Conservation (phyloP, 495 filamentous ascomycete genomes). For the Penicillium macrosclerotiorum region DNA sequence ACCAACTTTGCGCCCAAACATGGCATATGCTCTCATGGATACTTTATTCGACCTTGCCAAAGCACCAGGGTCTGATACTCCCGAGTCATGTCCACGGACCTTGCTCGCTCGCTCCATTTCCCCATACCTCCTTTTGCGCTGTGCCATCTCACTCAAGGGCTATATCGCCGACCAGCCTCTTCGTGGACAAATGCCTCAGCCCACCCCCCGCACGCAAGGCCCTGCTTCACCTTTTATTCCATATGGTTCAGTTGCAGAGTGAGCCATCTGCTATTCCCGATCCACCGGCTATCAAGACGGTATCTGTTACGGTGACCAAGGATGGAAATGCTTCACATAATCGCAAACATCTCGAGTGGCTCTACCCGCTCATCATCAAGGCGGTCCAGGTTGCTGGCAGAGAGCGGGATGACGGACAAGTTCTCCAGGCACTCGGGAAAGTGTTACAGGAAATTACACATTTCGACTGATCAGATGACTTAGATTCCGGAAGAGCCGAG, state of each 20-base stretch:
- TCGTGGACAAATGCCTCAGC: constrained; percentile 88
- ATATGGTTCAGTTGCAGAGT: constrained; percentile 62
- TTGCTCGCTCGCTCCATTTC: constrained; percentile 73
- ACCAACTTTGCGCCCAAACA: constrained; percentile 62
- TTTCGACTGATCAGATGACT: constrained; percentile 7
- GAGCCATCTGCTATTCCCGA: constrained; percentile 72
- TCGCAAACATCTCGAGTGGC: constrained; percentile 73
- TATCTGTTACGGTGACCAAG: constrained; percentile 42
- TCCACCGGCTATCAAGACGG: constrained; percentile 39
- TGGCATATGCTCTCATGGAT: constrained; percentile 78
- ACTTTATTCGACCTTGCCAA: constrained; percentile 68
- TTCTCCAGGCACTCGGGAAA: constrained; percentile 59
- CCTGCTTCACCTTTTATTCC: constrained; percentile 65
- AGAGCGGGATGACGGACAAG: constrained; percentile 56
- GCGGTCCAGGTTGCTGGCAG: constrained; percentile 67
- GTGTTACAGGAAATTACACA: constrained; percentile 66
- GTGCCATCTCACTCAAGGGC: constrained; percentile 70
- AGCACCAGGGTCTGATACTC: constrained; percentile 3
- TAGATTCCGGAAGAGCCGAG: neutral
- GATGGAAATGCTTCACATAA: constrained; percentile 18
- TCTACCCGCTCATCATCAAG: constrained; percentile 77
- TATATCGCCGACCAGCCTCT: constrained; percentile 93
- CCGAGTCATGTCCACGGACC: constrained; percentile 32
- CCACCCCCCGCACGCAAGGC: constrained; percentile 76
- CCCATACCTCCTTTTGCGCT: constrained; percentile 81